phyloP scores from a whole-genome alignment of 805 yeast species.

The Wickerhamomyces queroliae region DNA sequence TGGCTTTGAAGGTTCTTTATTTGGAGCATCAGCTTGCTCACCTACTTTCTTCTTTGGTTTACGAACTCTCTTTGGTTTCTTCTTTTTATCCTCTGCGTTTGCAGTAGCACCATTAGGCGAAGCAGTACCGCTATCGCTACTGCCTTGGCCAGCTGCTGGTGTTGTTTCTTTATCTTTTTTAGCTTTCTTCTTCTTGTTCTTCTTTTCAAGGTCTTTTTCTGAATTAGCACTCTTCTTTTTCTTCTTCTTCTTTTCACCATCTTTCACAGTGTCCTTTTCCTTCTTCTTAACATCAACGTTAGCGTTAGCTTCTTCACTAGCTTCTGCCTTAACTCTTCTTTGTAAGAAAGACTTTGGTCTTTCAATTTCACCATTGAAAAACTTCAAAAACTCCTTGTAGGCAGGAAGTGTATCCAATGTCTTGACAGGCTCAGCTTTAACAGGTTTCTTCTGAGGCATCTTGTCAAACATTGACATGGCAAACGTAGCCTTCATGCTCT shows the following conservation, averaged over 20 bases:
- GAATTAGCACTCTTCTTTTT: conserved; percentile 1
- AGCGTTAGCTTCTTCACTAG: neutral
- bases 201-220: neutral
- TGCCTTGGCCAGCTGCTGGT: neutral
- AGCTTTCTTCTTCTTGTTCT: neutral
- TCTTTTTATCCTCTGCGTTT: neutral
- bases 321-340: neutral
- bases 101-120: neutral
- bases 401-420: conserved; percentile 14
- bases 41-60: conserved; percentile 2
- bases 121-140: neutral
- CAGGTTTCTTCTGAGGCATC: conserved; percentile 20
- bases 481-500: conserved; percentile 28
- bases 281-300: neutral
- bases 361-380: conserved; percentile 14
- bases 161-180: neutral
- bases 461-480: conserved; percentile 28
- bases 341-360: conserved; percentile 13
- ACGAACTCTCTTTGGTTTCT: neutral
- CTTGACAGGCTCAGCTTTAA: neutral
- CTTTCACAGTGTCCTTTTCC: conserved; percentile 3
- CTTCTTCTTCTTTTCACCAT: neutral
- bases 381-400: conserved; percentile 18
- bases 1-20: neutral
- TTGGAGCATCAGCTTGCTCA: too few relatives aligned